phyloP scores from a whole-genome alignment of 2,329 filamentous ascomycete species.

The Claviceps spartinae region DNA sequence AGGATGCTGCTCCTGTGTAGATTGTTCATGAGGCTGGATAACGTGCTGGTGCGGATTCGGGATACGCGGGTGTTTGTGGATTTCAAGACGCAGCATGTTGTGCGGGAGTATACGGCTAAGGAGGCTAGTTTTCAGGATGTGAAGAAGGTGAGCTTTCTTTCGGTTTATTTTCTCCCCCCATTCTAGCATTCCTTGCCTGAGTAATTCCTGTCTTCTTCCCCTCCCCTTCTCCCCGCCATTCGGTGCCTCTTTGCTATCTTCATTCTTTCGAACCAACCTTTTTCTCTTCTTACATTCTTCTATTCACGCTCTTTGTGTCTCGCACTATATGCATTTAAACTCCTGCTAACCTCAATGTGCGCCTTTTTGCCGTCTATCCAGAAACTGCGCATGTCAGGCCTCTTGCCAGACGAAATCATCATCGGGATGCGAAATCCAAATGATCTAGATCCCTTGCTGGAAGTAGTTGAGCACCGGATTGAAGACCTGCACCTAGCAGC shows the following conservation, averaged over 20 bases:
- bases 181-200: too few species aligned
- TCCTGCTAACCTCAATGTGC: neutral
- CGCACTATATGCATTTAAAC: neutral
- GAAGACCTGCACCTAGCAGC: constrained; percentile 30
- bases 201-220: neutral
- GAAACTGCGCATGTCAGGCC: constrained; percentile 35
- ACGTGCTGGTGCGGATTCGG: constrained; percentile 72
- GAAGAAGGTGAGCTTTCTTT: constrained; percentile 41
- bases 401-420: constrained; percentile 57
- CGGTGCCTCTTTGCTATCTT: neutral
- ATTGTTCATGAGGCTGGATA: constrained; percentile 87
- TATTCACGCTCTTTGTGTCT: neutral
- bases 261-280: too few species aligned
- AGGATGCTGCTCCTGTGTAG: constrained; percentile 73
- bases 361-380: constrained; percentile 12
- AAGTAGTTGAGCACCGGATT: constrained; percentile 52
- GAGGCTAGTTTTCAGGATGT: constrained; percentile 71
- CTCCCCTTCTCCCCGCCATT: neutral
- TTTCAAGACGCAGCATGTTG: constrained; percentile 63
- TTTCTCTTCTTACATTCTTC: too few species aligned
- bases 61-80: constrained; percentile 91
- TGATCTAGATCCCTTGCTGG: constrained; percentile 53
- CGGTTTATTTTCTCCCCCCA: constrained; percentile 2
- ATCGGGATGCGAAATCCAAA: constrained; percentile 71
- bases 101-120: constrained; percentile 80